phyloP scores from a whole-genome alignment of 805 yeast genomes.

The Ogataea siamensis region DNA sequence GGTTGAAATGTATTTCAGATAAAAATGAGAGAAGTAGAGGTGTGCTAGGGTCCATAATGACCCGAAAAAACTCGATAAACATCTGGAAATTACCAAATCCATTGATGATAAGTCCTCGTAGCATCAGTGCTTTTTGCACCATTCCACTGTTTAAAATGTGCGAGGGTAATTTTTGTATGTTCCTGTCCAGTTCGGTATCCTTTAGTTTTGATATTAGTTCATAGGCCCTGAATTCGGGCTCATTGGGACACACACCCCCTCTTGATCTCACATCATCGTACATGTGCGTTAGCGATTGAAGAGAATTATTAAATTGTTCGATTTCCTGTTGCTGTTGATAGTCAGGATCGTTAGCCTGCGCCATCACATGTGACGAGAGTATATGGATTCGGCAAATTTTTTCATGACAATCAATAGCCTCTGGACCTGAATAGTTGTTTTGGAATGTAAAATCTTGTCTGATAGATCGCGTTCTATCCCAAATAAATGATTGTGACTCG shows the following conservation, averaged over 20 bases:
- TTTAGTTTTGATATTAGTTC: conserved; percentile 73
- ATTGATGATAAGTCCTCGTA: conserved; percentile 65
- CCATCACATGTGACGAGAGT: conserved; percentile 80
- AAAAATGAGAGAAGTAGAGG: conserved; percentile 74
- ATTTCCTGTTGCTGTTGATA: conserved; percentile 93
- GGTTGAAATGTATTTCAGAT: conserved; percentile 76
- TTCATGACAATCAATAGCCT: conserved; percentile 91
- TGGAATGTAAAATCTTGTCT: conserved; percentile 97
- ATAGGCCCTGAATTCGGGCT: conserved; percentile 91
- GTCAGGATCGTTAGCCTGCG: conserved; percentile 59
- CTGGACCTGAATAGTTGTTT: conserved; percentile 89
- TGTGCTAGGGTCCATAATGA: conserved; percentile 44
- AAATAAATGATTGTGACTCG: conserved; percentile 81
- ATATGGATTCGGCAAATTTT: conserved; percentile 86
- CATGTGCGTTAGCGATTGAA: conserved; percentile 85
- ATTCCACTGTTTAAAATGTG: conserved; percentile 49
- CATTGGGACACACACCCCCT: conserved; percentile 73
- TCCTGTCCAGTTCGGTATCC: conserved; percentile 83
- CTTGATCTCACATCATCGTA: conserved; percentile 74
- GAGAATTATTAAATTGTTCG: conserved; percentile 88
- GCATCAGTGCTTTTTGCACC: conserved; percentile 69
- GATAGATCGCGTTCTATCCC: conserved; percentile 97
- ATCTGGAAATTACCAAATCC: conserved; percentile 62
- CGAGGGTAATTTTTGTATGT: conserved; percentile 64
- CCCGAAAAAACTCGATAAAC: conserved; percentile 61